These are phyloP conservation scores for Nakaseomyces kungkrabaensis DNA, from an alignment of 1,139 yeast genomes.

Conservation along the genomic window DNA sequence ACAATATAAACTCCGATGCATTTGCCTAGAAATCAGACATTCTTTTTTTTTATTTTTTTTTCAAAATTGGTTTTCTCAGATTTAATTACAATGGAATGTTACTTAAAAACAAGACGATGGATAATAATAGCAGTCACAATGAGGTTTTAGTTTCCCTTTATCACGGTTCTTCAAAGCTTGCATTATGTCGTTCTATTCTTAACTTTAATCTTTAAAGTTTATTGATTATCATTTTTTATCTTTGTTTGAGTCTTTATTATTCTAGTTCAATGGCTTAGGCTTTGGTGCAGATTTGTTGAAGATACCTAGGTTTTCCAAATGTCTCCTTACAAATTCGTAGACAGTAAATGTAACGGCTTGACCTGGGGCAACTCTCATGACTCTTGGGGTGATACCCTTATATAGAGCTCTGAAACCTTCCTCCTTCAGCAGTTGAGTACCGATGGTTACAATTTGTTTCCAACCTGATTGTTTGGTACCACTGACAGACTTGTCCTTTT, in stretches of 20 bases:
- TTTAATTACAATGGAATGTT: not conserved
- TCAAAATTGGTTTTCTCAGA: not conserved
- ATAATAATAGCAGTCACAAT: no score
- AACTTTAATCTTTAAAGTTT: no score
- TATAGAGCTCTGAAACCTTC: conserved; percentile 84
- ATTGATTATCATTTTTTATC: not conserved
- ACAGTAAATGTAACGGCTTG: conserved; percentile 98
- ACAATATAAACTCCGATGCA: not conserved
- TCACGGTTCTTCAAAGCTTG: no score
- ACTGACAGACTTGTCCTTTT: conserved; percentile 68
- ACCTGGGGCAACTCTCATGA: conserved; percentile 99
- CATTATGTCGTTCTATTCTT: no score
- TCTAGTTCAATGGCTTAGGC: conserved; percentile 8
- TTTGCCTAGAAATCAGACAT: not conserved
- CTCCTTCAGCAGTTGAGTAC: conserved; percentile 71
- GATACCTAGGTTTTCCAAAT: conserved; percentile 41
- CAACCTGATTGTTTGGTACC: conserved; percentile 50
- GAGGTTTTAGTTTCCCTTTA: no score
- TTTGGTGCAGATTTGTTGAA: conserved; percentile 8
- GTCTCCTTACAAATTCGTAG: conserved; percentile 75
- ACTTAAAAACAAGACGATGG: not conserved
- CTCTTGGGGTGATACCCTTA: conserved; percentile 97
- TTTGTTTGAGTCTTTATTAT: not conserved
- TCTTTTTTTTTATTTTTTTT: not conserved
- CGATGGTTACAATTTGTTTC: conserved; percentile 66